phyloP scores from a whole-genome alignment of 1,284 basidiomycete species.

The Leccinum insolens region DNA sequence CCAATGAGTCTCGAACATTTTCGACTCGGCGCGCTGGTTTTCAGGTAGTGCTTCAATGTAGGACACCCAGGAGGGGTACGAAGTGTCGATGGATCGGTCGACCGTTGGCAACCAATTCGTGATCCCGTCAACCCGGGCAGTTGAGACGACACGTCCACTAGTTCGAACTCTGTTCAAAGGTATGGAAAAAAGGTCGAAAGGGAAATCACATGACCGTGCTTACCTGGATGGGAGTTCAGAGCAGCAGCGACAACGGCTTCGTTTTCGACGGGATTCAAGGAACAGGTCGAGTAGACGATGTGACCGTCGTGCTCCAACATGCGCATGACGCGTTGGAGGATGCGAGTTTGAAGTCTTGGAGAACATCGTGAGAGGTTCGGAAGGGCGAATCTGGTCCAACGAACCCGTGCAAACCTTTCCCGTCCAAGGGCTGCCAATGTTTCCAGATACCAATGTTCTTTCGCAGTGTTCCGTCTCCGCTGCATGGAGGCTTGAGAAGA shows the following conservation, averaged over 20 bases:
- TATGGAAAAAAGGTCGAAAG: not conserved
- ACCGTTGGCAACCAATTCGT: slow-evolving; percentile 75
- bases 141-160: slow-evolving; percentile 78
- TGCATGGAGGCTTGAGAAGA: slow-evolving; percentile 64
- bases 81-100: slow-evolving; percentile 38
- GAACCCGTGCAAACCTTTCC: slow-evolving; percentile 87
- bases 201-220: not conserved
- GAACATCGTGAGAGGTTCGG: slow-evolving; percentile 3
- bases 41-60: slow-evolving; percentile 54
- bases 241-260: slow-evolving; percentile 95
- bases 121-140: slow-evolving; percentile 78
- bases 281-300: slow-evolving; percentile 98
- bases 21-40: slow-evolving; percentile 50
- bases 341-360: slow-evolving; percentile 85
- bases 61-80: slow-evolving; percentile 49
- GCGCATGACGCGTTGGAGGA: slow-evolving; percentile 92
- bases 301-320: slow-evolving; percentile 86
- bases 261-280: slow-evolving; percentile 96
- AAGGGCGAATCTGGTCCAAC: slow-evolving; percentile 27
- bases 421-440: slow-evolving; percentile 87
- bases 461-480: slow-evolving; percentile 94
- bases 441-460: slow-evolving; percentile 98
- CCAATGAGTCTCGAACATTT: slow-evolving; percentile 77
- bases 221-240: slow-evolving; percentile 71
- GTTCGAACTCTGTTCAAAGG: slow-evolving; percentile 63